These are phyloP conservation scores for Neofusicoccum ribis DNA, from an alignment of 2,329 filamentous ascomycete genomes.

Conservation along the genomic window DNA sequence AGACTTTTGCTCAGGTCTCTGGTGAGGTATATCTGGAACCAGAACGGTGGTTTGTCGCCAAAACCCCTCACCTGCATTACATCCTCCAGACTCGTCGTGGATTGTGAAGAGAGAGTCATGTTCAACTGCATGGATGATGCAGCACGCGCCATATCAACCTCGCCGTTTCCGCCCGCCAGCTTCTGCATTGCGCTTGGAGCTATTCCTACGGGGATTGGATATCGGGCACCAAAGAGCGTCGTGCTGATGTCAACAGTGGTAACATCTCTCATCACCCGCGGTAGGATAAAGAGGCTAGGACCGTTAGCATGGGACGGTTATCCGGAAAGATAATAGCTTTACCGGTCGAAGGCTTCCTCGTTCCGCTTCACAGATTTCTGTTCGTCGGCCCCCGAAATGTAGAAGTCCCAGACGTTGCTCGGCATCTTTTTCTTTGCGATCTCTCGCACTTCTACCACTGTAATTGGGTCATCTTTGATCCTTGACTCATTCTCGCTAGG, in stretches of 20 bases:
- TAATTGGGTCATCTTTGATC: not conserved
- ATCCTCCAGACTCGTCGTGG: constrained; percentile 32
- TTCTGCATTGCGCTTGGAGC: constrained; percentile 34
- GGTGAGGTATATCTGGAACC: constrained; percentile 30
- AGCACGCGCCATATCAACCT: constrained; percentile 31
- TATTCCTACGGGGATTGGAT: constrained; percentile 31
- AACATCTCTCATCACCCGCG: constrained; percentile 25
- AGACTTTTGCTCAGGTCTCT: constrained; percentile 25
- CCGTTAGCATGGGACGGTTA: not conserved
- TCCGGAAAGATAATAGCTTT: too few species aligned
- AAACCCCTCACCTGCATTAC: constrained; percentile 24
- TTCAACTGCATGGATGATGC: constrained; percentile 26
- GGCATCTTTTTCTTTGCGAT: not conserved
- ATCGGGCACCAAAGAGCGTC: constrained; percentile 20
- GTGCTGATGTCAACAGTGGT: constrained; percentile 24
- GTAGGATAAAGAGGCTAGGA: constrained; percentile 21
- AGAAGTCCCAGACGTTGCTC: not conserved
- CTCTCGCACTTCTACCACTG: not conserved
- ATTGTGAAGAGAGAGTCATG: constrained; percentile 30
- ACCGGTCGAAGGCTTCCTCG: not conserved
- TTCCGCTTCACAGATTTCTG: not conserved
- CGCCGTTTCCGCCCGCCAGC: constrained; percentile 30
- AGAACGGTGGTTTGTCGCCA: constrained; percentile 23
- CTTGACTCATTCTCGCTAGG: too few species aligned
- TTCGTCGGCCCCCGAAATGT: not conserved